Conservation (phyloP, 495 filamentous ascomycete genomes). For the Cenococcum geophilum region DNA sequence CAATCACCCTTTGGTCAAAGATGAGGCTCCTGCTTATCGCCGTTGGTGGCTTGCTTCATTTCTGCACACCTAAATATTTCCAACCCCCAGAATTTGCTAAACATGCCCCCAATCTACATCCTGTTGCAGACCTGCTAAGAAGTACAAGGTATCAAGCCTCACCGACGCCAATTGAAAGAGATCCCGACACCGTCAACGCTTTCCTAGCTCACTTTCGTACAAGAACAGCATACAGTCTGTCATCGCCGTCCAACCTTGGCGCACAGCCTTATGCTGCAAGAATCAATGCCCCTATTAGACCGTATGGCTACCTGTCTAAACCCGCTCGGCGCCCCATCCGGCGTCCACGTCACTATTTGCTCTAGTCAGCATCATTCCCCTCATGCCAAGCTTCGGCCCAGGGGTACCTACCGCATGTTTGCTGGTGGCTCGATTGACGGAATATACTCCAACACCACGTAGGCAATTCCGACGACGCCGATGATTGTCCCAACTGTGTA, state of each 20-base stretch:
- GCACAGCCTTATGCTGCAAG: not conserved
- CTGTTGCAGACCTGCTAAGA: not conserved
- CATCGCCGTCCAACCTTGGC: not conserved
- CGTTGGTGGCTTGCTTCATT: not conserved
- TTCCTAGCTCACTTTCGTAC: slow-evolving; percentile 10
- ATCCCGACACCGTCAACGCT: not conserved
- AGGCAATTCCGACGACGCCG: slow-evolving; percentile 37
- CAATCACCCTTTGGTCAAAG: not conserved
- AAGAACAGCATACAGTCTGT: slow-evolving; percentile 18
- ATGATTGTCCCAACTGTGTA: slow-evolving; percentile 36
- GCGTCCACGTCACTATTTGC: slow-evolving; percentile 59
- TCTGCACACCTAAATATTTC: not conserved
- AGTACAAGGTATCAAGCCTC: slow-evolving; percentile 3
- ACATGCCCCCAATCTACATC: not conserved
- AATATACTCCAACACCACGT: slow-evolving; percentile 77
- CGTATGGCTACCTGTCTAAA: slow-evolving; percentile 46
- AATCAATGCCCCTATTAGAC: not conserved
- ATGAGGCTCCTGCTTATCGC: not conserved
- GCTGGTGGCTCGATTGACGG: slow-evolving; percentile 94
- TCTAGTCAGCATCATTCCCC: not conserved
- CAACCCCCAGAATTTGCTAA: not conserved
- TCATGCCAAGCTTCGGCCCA: not conserved
- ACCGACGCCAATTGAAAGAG: slow-evolving; percentile 4
- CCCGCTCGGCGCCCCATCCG: slow-evolving; percentile 88
- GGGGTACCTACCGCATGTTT: slow-evolving; percentile 68